phyloP scores from a whole-genome alignment of 2,329 filamentous ascomycete genomes.

The Nothophoma quercina region DNA sequence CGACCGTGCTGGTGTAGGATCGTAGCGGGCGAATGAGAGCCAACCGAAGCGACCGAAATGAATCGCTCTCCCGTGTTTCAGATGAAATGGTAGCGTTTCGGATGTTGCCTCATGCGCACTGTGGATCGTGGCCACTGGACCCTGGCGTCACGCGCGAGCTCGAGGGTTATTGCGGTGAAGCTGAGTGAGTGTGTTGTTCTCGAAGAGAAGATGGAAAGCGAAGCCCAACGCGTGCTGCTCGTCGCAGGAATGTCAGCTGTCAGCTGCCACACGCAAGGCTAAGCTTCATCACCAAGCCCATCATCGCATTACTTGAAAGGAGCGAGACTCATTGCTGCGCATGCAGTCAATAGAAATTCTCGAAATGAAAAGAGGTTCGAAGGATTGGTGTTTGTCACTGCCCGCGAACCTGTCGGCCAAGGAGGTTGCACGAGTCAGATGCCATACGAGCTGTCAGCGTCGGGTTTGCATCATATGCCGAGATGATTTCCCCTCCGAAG shows the following conservation, averaged over 20 bases:
- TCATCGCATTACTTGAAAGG: neutral
- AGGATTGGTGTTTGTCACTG: neutral
- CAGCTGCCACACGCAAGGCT: conserved; percentile 4
- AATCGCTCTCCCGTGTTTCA: conserved; percentile 45
- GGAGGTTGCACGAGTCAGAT: conserved; percentile 3
- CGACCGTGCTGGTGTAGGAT: conserved; percentile 17
- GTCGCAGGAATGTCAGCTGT: conserved; percentile 8
- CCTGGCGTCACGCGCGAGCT: conserved; percentile 12
- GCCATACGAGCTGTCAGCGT: conserved; percentile 9
- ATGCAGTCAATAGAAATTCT: neutral
- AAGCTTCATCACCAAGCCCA: neutral
- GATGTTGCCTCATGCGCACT: conserved; percentile 12
- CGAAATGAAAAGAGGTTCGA: conserved; percentile 1
- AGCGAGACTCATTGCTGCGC: neutral
- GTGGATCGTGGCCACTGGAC: conserved; percentile 9
- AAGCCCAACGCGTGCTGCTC: neutral
- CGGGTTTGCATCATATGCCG: conserved; percentile 10
- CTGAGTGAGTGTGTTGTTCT: neutral
- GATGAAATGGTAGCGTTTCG: conserved; percentile 42
- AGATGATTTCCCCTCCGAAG: conserved; percentile 5
- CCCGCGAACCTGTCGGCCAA: neutral
- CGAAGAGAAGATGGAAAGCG: neutral
- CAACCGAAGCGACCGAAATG: conserved; percentile 30
- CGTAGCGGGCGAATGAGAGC: conserved; percentile 36
- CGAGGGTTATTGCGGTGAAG: conserved; percentile 3